Evolutionary conservation across 1,139 yeast species (phyloP).

Genomic region (Candida smagusa): DNA sequence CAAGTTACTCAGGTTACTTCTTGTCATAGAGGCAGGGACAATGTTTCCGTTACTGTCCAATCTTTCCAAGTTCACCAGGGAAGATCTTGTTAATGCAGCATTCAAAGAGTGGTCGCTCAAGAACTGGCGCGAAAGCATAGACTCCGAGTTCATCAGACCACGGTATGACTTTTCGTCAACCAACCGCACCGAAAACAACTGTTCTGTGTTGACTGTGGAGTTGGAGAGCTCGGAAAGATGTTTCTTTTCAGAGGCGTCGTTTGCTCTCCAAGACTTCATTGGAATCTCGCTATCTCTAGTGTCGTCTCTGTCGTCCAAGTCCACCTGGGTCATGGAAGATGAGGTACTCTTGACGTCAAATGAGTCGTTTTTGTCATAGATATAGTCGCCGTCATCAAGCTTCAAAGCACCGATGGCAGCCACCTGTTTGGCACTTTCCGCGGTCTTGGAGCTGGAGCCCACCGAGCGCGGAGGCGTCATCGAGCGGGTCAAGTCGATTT

Average conservation of each 20-base stretch:
- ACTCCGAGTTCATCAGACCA: slow-evolving; percentile 30
- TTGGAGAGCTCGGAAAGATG: slow-evolving; percentile 57
- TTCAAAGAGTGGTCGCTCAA: slow-evolving; percentile 30
- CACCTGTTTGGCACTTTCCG: slow-evolving; percentile 38
- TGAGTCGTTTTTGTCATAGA: slow-evolving; percentile 5
- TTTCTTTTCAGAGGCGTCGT: slow-evolving; percentile 26
- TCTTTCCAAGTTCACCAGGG: slow-evolving; percentile 47
- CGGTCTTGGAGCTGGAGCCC: slow-evolving; percentile 25
- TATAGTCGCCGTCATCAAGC: slow-evolving; percentile 37
- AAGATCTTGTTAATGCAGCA: slow-evolving; percentile 29
- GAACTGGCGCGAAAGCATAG: slow-evolving; percentile 23
- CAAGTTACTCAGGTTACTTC: slow-evolving; percentile 21
- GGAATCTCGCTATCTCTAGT: slow-evolving; percentile 39
- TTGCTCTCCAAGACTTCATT: slow-evolving; percentile 74
- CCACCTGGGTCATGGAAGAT: slow-evolving; percentile 40
- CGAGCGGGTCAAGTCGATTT: slow-evolving; percentile 22
- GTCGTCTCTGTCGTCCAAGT: slow-evolving; percentile 22
- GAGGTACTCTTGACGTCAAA: slow-evolving; percentile 26
- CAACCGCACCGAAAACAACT: slow-evolving; percentile 73
- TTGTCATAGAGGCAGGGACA: slow-evolving; percentile 22
- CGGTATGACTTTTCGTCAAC: slow-evolving; percentile 51
- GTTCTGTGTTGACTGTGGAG: slow-evolving; percentile 85
- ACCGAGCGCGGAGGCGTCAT: slow-evolving; percentile 33
- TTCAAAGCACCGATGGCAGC: slow-evolving; percentile 52
- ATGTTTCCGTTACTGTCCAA: slow-evolving; percentile 56